Base-by-base conservation (phyloP, 192 early-diverging fungal species). In the Radiomyces spectabilis region DNA sequence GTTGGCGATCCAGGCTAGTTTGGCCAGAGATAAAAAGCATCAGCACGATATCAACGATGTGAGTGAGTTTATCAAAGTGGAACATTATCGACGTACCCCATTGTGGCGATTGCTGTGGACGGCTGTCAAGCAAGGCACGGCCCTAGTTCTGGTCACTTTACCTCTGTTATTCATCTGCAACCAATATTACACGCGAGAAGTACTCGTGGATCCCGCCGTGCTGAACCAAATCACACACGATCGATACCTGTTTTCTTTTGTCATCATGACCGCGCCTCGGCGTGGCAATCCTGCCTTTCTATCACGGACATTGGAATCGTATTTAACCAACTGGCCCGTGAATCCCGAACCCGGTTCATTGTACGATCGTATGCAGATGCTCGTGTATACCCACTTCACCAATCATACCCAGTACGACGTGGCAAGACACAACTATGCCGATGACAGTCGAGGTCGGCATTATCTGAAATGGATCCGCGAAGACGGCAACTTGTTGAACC, bases 261-360 rank as follows among this genome's bases (percentile, higher is more conserved):
- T 76, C 1, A 38, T 76, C 38, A 79, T 79, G 77, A 79, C 74
- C 6, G 77, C 77, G 0, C 77, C 77, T 0, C 54, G 77, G 42
- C 63, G 61, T 6, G 59, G 52, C 8, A 66, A 73, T 40, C 57
- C 57, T 18, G 57, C 68, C n/a, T 79, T 72, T 34, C 65, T 79
- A 13, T 61, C 57, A 15, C 59, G 60, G 24, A 76, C 74, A 3
- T 54, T 79, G 0, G 40, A 71, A 8, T 74, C 72, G 1, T 79
- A 79, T 41, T 53, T 79, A 30, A 37, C 37, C 49, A 68, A 76
- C 19, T 76, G 72, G 53, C 71, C 73, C 24, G 26, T 33, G 15
- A 40, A 45, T 15, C 73, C 71, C 12, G 44, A 57, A 0, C 51
- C 62, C 1, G 63, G 59, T 13, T 71, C 71, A 16, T 56, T 76